Evolutionary conservation across 208 protist species (phyloP).

Genomic region (Entamoeba nuttalli): DNA sequence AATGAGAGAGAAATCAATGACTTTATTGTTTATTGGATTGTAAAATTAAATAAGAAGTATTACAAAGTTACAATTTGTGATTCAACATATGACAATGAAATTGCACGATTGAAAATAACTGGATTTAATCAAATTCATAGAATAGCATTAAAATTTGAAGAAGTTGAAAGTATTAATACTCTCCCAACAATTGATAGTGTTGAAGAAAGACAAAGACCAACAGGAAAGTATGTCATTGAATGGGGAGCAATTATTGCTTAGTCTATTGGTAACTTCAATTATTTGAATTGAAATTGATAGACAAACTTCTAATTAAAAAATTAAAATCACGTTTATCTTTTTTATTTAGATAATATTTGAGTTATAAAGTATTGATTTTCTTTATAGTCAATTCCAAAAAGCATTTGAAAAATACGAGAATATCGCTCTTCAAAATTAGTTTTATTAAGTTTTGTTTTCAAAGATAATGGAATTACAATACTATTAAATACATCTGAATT

Average conservation of each 20-base stretch:
- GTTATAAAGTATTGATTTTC: neutral
- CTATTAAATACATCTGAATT: neutral
- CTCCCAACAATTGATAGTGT: neutral
- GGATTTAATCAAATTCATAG: neutral
- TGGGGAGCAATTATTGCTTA: neutral
- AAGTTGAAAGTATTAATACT: neutral
- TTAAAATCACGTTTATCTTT: too few relatives aligned
- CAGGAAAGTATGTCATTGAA: neutral
- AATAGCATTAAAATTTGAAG: neutral
- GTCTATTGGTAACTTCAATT: too few relatives aligned
- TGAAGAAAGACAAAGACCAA: neutral
- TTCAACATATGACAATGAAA: neutral
- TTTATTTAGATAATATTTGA: too few relatives aligned
- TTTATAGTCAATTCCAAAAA: neutral
- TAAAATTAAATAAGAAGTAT: neutral
- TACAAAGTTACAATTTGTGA: too few relatives aligned
- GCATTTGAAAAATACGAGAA: neutral
- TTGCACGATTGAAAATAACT: neutral
- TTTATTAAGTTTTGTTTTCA: neutral
- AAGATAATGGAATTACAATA: neutral
- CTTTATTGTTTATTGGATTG: neutral
- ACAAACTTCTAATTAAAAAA: too few relatives aligned
- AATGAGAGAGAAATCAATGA: neutral
- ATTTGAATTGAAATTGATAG: too few relatives aligned
- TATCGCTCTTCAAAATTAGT: neutral